Evolutionary conservation across 2,329 filamentous ascomycete genomes (phyloP).

Genomic region (Ophiostoma sp.): DNA sequence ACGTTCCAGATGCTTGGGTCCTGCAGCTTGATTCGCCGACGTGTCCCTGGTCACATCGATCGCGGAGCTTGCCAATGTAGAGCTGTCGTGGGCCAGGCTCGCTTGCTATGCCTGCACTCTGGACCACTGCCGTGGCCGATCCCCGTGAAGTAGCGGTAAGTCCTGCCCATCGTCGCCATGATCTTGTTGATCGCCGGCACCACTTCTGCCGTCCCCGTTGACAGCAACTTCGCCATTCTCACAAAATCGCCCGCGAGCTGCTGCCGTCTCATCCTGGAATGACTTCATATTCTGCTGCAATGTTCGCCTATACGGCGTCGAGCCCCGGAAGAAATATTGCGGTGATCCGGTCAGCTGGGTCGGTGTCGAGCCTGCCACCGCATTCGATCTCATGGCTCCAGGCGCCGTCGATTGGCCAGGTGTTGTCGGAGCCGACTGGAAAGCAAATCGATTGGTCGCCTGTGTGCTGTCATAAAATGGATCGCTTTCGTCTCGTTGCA

Average conservation of each 20-base stretch:
- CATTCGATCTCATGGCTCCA: no score
- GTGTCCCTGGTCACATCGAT: background rate
- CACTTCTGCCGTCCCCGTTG: background rate
- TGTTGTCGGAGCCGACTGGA: slow-evolving; percentile 24
- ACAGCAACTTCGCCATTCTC: background rate
- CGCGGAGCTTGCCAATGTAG: background rate
- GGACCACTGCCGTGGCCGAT: slow-evolving; percentile 25
- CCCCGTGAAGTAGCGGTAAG: slow-evolving; percentile 22
- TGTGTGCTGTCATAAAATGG: slow-evolving; percentile 23
- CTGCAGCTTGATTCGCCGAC: background rate
- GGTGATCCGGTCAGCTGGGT: slow-evolving; percentile 7
- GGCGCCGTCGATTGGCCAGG: slow-evolving; percentile 4
- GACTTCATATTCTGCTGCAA: slow-evolving; percentile 44
- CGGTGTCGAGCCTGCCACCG: background rate
- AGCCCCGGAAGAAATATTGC: slow-evolving; percentile 47
- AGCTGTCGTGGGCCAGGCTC: slow-evolving; percentile 22
- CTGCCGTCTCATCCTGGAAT: slow-evolving; percentile 30
- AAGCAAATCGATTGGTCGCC: slow-evolving; percentile 18
- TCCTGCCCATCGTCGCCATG: slow-evolving; percentile 18
- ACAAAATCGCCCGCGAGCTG: background rate
- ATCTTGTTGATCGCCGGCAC: background rate
- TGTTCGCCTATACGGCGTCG: slow-evolving; percentile 52
- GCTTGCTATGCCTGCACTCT: slow-evolving; percentile 28
- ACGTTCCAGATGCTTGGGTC: slow-evolving; percentile 17
- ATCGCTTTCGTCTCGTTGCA: slow-evolving; percentile 16